These are phyloP conservation scores for Hymenoscyphus albidus DNA, from an alignment of 2,329 filamentous ascomycete species.

Conservation along the genomic window DNA sequence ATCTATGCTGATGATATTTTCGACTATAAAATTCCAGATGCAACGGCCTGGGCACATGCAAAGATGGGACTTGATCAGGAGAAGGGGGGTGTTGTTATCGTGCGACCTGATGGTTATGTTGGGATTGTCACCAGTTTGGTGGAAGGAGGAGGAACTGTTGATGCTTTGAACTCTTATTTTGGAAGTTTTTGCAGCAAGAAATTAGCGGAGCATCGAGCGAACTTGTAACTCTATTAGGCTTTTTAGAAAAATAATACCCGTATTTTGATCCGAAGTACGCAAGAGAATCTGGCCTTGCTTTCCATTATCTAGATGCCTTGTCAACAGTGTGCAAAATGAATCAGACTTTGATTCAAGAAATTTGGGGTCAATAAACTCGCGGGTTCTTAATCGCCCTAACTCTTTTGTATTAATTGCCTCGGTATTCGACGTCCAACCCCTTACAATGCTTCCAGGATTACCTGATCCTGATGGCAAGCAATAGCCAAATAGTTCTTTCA, in stretches of 20 bases:
- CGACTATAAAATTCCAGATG: slow-evolving; percentile 65
- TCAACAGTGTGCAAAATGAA: no score
- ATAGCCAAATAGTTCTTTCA: no score
- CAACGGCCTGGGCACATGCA: slow-evolving; percentile 71
- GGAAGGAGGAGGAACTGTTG: slow-evolving; percentile 73
- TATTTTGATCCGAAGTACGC: not conserved
- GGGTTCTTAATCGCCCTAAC: no score
- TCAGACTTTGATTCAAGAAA: no score
- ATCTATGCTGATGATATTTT: slow-evolving; percentile 82
- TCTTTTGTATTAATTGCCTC: no score
- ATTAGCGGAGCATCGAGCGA: slow-evolving; percentile 39
- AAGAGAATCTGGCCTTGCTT: not conserved
- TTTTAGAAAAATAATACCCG: not conserved
- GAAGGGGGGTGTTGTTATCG: slow-evolving; percentile 74
- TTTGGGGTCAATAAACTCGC: no score
- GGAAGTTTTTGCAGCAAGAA: slow-evolving; percentile 64
- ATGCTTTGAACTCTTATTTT: slow-evolving; percentile 82
- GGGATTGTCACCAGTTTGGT: slow-evolving; percentile 69
- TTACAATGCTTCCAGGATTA: no score
- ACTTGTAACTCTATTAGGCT: not conserved
- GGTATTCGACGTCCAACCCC: no score
- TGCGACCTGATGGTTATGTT: slow-evolving; percentile 84
- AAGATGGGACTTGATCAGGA: slow-evolving; percentile 80
- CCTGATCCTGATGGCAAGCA: no score
- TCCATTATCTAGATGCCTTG: no score